Percentiles rank a stretch among this genome's conserved stretches.
Conservation (phyloP, 1,284 basidiomycete genomes). For the Termitomyces sp. region DNA sequence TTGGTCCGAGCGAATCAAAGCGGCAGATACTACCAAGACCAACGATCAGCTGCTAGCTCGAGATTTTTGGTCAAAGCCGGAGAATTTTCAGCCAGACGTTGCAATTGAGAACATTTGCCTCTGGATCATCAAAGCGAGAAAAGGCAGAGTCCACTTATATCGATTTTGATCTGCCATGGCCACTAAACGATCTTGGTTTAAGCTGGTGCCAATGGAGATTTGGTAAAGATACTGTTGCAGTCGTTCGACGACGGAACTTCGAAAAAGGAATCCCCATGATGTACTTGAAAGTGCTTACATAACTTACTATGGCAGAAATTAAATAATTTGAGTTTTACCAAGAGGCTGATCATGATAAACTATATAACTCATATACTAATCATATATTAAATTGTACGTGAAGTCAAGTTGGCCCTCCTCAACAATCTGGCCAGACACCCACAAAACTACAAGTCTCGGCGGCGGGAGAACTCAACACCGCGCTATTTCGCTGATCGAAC, state of each 20-base stretch:
- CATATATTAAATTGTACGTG: too few species aligned
- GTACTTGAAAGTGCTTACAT: too few species aligned
- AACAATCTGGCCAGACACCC: too few species aligned
- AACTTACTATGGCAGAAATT: conserved; percentile 4
- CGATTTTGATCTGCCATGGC: too few species aligned
- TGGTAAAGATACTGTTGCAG: not conserved
- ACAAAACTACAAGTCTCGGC: too few species aligned
- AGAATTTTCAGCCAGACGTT: not conserved
- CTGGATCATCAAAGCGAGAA: too few species aligned
- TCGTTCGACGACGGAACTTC: not conserved
- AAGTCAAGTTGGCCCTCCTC: too few species aligned
- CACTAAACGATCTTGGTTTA: too few species aligned
- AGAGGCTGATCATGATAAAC: conserved; percentile 2
- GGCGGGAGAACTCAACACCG: too few species aligned
- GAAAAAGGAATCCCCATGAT: not conserved
- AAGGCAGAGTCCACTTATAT: not conserved
- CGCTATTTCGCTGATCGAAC: too few species aligned
- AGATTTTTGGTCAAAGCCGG: not conserved
- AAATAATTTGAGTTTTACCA: not conserved
- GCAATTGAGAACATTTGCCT: too few species aligned
- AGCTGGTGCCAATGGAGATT: not conserved
- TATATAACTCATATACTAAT: not conserved
- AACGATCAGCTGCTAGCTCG: not conserved
- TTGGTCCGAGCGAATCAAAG: not conserved
- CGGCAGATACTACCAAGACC: not conserved